Conservation (phyloP, 176 grass and related monocot genomes). For the Oryza meyeriana region DNA sequence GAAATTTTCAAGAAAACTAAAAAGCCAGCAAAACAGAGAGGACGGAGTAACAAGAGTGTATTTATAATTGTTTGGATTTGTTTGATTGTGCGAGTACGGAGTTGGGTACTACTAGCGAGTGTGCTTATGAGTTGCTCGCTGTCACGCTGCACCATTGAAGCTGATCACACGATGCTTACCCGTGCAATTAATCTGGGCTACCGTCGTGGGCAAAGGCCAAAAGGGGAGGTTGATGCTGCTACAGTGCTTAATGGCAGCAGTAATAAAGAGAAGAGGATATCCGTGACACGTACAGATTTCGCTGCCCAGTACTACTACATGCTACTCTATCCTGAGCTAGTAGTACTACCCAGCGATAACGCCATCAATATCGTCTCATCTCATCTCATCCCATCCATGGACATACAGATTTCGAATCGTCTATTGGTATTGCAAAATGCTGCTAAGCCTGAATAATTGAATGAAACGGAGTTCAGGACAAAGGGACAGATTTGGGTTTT, state of each 20-base stretch:
- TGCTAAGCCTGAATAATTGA: neutral
- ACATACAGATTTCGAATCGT: neutral
- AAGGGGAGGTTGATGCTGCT: neutral
- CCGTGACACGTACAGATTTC: conserved; percentile 31
- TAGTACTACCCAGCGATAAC: neutral
- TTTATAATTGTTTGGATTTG: no score
- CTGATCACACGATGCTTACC: conserved; percentile 33
- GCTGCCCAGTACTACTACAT: neutral
- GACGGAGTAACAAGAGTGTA: no score
- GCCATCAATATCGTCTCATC: neutral
- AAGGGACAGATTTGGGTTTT: neutral
- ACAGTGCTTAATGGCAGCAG: neutral
- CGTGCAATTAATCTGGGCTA: conserved; percentile 7
- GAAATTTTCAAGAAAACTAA: no score
- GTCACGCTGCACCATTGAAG: neutral
- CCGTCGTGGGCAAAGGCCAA: neutral
- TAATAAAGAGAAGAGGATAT: conserved; percentile 16
- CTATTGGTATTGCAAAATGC: neutral
- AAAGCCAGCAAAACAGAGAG: no score
- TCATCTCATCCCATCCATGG: neutral
- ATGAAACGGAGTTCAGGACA: neutral
- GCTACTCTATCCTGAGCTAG: no score
- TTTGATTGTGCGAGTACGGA: no score
- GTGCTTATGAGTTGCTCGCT: neutral
- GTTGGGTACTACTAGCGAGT: neutral